phyloP scores from a whole-genome alignment of 495 filamentous ascomycete genomes.

The Tuber microsphaerosporum region DNA sequence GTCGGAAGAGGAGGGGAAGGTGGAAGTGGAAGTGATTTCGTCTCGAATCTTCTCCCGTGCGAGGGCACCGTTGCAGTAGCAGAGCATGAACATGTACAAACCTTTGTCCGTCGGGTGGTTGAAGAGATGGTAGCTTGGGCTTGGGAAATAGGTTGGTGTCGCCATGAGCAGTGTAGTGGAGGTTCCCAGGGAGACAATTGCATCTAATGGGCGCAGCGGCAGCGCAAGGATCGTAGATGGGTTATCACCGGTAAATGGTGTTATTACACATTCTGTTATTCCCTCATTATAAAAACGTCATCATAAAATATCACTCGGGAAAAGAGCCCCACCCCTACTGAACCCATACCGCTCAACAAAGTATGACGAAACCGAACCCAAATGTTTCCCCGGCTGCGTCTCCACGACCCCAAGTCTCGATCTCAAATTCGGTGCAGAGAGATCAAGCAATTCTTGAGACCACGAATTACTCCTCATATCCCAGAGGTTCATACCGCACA shows the following conservation, averaged over 20 bases:
- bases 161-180: constrained; percentile 96
- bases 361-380: constrained; percentile 68
- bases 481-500: constrained; percentile 95
- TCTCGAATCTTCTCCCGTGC: constrained; percentile 86
- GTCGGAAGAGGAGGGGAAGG: constrained; percentile 28
- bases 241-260: constrained; percentile 91
- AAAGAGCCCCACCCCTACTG: constrained; percentile 41
- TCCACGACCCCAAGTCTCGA: constrained; percentile 73
- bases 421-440: constrained; percentile 71
- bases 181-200: constrained; percentile 88
- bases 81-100: constrained; percentile 98
- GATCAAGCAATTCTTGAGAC: constrained; percentile 63
- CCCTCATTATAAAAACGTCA: constrained; percentile 11
- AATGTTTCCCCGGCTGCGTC: constrained; percentile 67
- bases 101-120: constrained; percentile 76
- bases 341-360: constrained; percentile 75
- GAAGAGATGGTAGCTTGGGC: constrained; percentile 82
- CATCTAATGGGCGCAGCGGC: constrained; percentile 75
- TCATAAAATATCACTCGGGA: constrained; percentile 27
- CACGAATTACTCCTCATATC: constrained; percentile 69
- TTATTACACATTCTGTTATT: constrained; percentile 58
- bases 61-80: constrained; percentile 95
- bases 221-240: constrained; percentile 88
- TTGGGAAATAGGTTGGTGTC: constrained; percentile 79
- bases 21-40: constrained; percentile 46